Percentiles rank a stretch among this genome's conserved stretches.
These are phyloP conservation scores for Ascosphaera aggregata DNA, from an alignment of 2,329 filamentous ascomycete genomes.

Conservation along the genomic window DNA sequence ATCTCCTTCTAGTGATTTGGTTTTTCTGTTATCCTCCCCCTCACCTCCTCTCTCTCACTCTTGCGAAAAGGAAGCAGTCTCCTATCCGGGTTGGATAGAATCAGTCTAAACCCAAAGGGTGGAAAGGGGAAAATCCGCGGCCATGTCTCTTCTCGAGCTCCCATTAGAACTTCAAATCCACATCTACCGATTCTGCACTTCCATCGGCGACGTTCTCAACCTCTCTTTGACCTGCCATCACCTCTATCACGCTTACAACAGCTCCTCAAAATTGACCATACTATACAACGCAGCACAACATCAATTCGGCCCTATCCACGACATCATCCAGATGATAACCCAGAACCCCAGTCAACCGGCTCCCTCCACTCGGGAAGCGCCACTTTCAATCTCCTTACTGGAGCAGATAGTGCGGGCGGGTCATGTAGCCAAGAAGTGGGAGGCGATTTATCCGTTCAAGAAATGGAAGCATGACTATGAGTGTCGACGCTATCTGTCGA, in stretches of 20 bases:
- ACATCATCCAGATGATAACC: constrained; percentile 35
- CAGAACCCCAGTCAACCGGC: constrained; percentile 36
- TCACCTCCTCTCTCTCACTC: too few relatives aligned
- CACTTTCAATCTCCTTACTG: constrained; percentile 31
- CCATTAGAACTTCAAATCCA: constrained; percentile 35
- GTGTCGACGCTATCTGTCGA: constrained; percentile 28
- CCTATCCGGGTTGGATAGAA: too few relatives aligned
- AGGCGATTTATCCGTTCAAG: constrained; percentile 37
- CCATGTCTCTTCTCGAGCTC: constrained; percentile 32
- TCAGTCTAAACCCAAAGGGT: too few relatives aligned
- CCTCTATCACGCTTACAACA: constrained; percentile 27
- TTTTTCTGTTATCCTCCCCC: too few relatives aligned
- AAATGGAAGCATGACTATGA: constrained; percentile 37
- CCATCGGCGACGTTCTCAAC: constrained; percentile 28
- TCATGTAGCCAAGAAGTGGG: constrained; percentile 31
- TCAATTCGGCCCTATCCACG: constrained; percentile 34
- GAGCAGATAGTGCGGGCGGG: constrained; percentile 31
- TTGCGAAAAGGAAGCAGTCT: too few relatives aligned
- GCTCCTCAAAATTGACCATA: constrained; percentile 30
- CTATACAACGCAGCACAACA: constrained; percentile 28
- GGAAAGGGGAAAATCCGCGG: too few relatives aligned
- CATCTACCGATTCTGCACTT: constrained; percentile 29
- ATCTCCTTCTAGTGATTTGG: too few relatives aligned
- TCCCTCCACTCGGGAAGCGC: constrained; percentile 28
- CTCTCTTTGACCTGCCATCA: constrained; percentile 31